Evolutionary conservation across 306 rosid species (phyloP), one percentile per base, ranked within the genome.

Genomic region (Vicia villosa): DNA sequence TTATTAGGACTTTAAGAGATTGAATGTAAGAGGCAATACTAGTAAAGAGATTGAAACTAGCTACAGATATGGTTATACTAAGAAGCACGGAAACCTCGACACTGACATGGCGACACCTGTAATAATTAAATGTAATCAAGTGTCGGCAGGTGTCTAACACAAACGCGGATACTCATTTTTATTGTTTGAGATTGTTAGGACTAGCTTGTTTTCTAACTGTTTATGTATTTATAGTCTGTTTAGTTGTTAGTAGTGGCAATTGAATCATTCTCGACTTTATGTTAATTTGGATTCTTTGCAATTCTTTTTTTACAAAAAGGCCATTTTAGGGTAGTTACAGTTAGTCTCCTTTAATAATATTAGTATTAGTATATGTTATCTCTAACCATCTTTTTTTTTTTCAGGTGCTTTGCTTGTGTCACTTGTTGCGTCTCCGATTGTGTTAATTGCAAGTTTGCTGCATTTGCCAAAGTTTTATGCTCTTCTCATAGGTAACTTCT

Each of bases 361-460:
- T 73, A 51, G 5, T 61, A 8, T 40, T 73, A 51, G 5, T 13
- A 19, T 63, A 20, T 17, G 60, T 69, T 73, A 17, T 41, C 10
- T 46, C 46, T 70, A 37, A 42, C 72, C 63, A 37, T 77, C 51
- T 43, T 52, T 12, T 11, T 72, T 55, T 24, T 62, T 36, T 66
- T 41, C 72, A 93, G 98, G 96, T 36, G 91, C 96, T 42, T 76
- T 88, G 76, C 72, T 93, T 45, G 94, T 86, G 43, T 90, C 98
- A 36, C 57, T 82, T 50, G 68, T 86, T 63, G 87, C 90, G 15
- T 75, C 88, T 61, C 98, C 97, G 1, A 10, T 86, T 69, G 77
- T 88, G 52, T 70, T 86, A 13, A 79, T 65, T 50, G 76, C 78
- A 52, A 83, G 74, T 76, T 78, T 88, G 82, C 80, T 93, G 70